Percentiles rank a stretch among this genome's conserved stretches.
Evolutionary conservation across 2,329 filamentous ascomycete genomes (phyloP).

Genomic region (Aureobasidium leucospermi): DNA sequence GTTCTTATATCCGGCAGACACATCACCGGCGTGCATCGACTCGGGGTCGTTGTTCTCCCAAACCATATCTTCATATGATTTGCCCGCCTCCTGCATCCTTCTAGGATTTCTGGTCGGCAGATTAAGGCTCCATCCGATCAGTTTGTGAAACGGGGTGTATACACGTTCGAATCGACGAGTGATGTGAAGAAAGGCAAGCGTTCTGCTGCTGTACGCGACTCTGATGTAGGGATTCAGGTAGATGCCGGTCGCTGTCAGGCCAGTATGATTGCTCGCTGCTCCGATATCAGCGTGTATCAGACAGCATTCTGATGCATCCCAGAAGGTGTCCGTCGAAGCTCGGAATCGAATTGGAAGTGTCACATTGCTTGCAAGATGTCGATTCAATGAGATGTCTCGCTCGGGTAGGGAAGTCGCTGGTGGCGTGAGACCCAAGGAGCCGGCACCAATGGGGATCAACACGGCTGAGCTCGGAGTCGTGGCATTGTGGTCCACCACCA

Average conservation of each 20-base stretch:
- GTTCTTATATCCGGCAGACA: constrained; percentile 27
- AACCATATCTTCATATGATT: constrained; percentile 44
- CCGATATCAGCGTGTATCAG: constrained; percentile 40
- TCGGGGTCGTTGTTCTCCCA: constrained; percentile 40
- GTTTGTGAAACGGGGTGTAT: constrained; percentile 40
- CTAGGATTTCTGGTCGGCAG: constrained; percentile 56
- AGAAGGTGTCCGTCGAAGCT: constrained; percentile 35
- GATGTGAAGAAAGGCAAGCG: constrained; percentile 52
- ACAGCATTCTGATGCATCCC: constrained; percentile 43
- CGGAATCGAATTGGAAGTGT: constrained; percentile 37
- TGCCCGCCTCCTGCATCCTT: constrained; percentile 51
- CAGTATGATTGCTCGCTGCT: constrained; percentile 22
- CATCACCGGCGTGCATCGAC: constrained; percentile 19
- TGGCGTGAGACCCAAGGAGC: too few relatives aligned
- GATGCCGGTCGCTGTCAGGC: constrained; percentile 43
- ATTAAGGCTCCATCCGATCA: constrained; percentile 46
- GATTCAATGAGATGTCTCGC: too few relatives aligned
- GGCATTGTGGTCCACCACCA: not conserved
- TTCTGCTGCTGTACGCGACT: constrained; percentile 56
- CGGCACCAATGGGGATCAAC: not conserved
- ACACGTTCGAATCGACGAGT: constrained; percentile 57
- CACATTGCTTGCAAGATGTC: not conserved
- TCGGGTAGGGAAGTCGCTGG: too few relatives aligned
- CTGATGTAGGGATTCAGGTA: constrained; percentile 71
- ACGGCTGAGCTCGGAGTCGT: not conserved